Base-by-base conservation (phyloP, 1,139 yeast species). In the Geotrichum candidum region DNA sequence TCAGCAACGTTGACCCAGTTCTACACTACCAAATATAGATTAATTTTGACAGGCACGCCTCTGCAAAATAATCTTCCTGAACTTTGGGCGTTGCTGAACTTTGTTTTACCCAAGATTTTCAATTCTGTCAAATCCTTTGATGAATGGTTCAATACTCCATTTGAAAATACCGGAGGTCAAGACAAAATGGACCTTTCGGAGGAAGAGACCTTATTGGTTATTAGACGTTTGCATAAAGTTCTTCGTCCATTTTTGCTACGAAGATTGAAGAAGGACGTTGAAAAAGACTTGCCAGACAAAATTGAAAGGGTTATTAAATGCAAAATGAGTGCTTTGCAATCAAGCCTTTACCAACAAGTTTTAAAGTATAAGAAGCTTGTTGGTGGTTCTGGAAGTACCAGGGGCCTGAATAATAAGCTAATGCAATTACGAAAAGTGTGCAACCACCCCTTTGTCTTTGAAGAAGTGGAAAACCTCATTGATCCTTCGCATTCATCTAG, bases 131-230 rank as follows among this genome's bases (percentile, higher is more conserved):
- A 94, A 72, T 89, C 97, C 6, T 94, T 94, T 74, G 98, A 94
- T 73, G 99, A 94, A 72, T 94, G 99, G 99, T 94, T 94, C 75
- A 94, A 94, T 73, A 94, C 99, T 0, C 99, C 99, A 6, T 94
- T 94, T 77, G 97, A 97, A 2, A 94, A 90, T 71, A 88, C 97
- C 5, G 99, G 99, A 61, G 83, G 90, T 27, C 96, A 89, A 73
- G 99, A 94, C 71, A 90, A 89, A 76, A 85, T 94, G 72, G 98
- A 90, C 69, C 82, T 94, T 67, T 88, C 96, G 0, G 99, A 94
- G 83, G 98, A 94, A 86, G 99, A 94, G 76, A 88, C 96, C 23
- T 80, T 94, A 66, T 84, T 94, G 78, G 89, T 94, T 63, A 94
- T 94, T 71, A 82, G 98, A 74, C 90, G 99, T 83, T 82, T 94